Evolutionary conservation across 2,329 filamentous ascomycete genomes (phyloP), one percentile per base, ranked within the genome.

Genomic region (Diplodia mutila): DNA sequence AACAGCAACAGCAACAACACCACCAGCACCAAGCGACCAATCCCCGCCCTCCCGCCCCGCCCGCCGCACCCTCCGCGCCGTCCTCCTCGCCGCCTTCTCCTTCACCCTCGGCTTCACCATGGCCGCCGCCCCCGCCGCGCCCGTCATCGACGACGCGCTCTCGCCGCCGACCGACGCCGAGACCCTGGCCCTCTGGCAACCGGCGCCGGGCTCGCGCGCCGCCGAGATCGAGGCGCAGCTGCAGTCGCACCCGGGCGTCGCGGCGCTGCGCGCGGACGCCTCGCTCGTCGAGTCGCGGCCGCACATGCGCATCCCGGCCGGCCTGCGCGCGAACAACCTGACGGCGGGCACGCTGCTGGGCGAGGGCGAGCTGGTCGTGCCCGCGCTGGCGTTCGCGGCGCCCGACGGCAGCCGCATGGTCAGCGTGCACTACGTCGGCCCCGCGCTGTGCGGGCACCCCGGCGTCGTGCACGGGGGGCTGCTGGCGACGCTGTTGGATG

Each of bases 381-480:
- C 94, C 3, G 93, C 94, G 1, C 85, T 92, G 54, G 86, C 88
- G 6, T 98, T 94, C 85, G 85, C 82, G 11, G 78, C 78, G 4
- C 52, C 54, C 65, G 91, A 95, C 72, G 85, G 86, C 25, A 69
- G 67, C 1, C 37, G 63, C 0, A 76, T 81, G 51, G 87, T 94
- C 6, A 87, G 89, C 16, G 85, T 98, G 51, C 85, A 89, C 65
- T 94, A 94, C 76, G 85, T 97, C 0, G 94, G 94, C 1, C 80
- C 85, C 2, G 89, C 92, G 73, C 82, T 98, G 49, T 97, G 93
- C 76, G 94, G 94, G 1, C 94, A 98, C 78, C 91, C 92, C 6
- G 93, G 91, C 2, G 92, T 98, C 70, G 87, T 97, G 7, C 95
- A 98, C 77, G 94, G 94, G 61, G 94, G 94, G 0, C 82, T 97